A percentile compares a stretch with the other conserved stretches of the same genome.
These are phyloP conservation scores for Priceomyces carsonii DNA, from an alignment of 805 yeast species.

Conservation along the genomic window DNA sequence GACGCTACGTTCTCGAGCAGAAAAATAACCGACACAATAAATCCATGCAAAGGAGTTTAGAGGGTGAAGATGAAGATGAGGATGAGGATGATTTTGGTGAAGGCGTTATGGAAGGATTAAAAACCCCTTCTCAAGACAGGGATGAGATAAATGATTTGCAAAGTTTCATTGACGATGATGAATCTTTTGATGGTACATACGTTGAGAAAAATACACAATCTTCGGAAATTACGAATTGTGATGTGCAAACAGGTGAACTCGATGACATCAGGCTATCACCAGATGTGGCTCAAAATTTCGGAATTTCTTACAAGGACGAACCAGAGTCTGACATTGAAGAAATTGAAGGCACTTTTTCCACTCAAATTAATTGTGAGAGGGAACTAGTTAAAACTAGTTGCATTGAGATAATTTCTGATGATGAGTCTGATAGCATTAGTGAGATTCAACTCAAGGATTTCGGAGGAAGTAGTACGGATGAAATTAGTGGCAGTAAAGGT, in stretches of 20 bases:
- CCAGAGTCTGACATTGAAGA: constrained; percentile 13
- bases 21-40: constrained; percentile 2
- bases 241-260: constrained; percentile 19
- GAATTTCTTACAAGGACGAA: constrained; percentile 22
- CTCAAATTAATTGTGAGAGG: constrained; percentile 43
- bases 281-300: constrained; percentile 32
- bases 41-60: background rate
- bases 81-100: constrained; percentile 38
- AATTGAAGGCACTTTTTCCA: constrained; percentile 25
- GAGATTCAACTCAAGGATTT: too few species aligned
- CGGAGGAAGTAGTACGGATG: background rate
- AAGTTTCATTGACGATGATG: constrained; percentile 23
- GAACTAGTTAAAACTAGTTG: constrained; percentile 30
- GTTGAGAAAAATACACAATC: constrained; percentile 8
- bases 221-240: constrained; percentile 11
- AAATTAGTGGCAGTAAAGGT: background rate
- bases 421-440: constrained; percentile 19
- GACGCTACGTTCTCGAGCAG: constrained; percentile 13
- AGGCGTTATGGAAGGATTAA: constrained; percentile 32
- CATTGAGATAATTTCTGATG: constrained; percentile 39
- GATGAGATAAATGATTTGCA: constrained; percentile 30
- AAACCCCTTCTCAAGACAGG: constrained; percentile 33
- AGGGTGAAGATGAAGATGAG: constrained; percentile 10
- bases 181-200: constrained; percentile 15
- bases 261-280: constrained; percentile 31